A percentile compares a stretch with the other conserved stretches of the same genome.
phyloP scores from a whole-genome alignment of 345 rosid genomes.

The Populus simonii region DNA sequence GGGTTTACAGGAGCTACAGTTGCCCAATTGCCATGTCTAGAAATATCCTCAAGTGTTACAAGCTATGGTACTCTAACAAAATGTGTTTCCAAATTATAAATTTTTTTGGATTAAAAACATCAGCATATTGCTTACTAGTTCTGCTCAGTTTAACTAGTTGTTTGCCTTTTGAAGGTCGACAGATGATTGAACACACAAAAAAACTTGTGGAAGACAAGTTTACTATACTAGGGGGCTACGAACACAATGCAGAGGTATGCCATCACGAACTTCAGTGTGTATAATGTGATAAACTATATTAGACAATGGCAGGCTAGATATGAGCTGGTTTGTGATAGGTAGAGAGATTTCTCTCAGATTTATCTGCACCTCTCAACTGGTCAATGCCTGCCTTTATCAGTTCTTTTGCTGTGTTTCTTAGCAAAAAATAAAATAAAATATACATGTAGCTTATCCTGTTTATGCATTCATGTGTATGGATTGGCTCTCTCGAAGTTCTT shows the following conservation, averaged over 20 bases:
- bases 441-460: too few relatives aligned
- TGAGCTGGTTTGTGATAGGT: not conserved
- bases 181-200: constrained; percentile 97
- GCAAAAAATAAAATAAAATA: too few relatives aligned
- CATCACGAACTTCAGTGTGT: not conserved
- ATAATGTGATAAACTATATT: not conserved
- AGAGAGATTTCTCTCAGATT: not conserved
- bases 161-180: constrained; percentile 63
- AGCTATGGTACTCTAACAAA: constrained; percentile 68
- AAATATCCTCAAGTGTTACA: constrained; percentile 96
- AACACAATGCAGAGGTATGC: constrained; percentile 81
- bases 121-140: constrained; percentile 4
- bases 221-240: constrained; percentile 67
- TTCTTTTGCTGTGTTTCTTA: not conserved
- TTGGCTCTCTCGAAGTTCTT: too few relatives aligned
- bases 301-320: not conserved
- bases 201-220: constrained; percentile 87
- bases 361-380: not conserved
- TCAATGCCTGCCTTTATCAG: not conserved
- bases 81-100: not conserved
- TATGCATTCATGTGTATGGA: not conserved
- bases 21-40: constrained; percentile 90
- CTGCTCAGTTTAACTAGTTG: constrained; percentile 22
- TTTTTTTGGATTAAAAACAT: not conserved
- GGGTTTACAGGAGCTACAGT: constrained; percentile 97